phyloP scores from a whole-genome alignment of 306 rosid species.

The Quercus rubra region DNA sequence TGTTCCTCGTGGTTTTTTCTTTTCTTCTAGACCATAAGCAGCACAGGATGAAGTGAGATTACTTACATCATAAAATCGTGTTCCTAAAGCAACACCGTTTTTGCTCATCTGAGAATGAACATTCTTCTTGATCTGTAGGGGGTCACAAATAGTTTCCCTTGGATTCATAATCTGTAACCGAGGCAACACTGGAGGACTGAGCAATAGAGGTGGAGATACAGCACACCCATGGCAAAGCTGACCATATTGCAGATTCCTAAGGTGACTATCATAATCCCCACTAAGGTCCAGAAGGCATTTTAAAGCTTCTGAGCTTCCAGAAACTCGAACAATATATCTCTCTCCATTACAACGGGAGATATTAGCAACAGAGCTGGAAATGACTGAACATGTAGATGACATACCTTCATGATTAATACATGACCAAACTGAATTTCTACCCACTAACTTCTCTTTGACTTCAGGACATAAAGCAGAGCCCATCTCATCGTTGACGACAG shows the following conservation, averaged over 20 bases:
- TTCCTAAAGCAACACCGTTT: constrained; percentile 44
- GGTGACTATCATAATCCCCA: constrained; percentile 67
- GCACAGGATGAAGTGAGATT: constrained; percentile 33
- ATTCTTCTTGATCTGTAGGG: constrained; percentile 36
- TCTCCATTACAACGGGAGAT: constrained; percentile 22
- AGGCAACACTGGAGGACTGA: constrained; percentile 59
- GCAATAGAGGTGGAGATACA: constrained; percentile 34
- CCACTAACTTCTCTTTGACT: constrained; percentile 25
- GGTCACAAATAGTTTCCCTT: constrained; percentile 46
- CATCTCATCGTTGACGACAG: constrained; percentile 27
- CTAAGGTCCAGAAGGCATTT: constrained; percentile 60
- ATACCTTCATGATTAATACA: constrained; percentile 24
- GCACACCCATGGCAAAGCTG: constrained; percentile 44
- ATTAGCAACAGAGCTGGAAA: constrained; percentile 26
- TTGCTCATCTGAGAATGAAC: constrained; percentile 40
- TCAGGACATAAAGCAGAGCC: not conserved
- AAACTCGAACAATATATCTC: constrained; percentile 20
- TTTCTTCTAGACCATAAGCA: constrained; percentile 50
- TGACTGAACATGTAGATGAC: constrained; percentile 24
- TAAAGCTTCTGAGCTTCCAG: constrained; percentile 37
- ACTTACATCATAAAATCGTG: constrained; percentile 38
- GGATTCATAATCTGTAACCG: constrained; percentile 45
- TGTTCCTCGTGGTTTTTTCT: constrained; percentile 59
- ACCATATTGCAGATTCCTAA: constrained; percentile 54
- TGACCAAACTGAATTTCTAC: constrained; percentile 23